phyloP scores from a whole-genome alignment of 495 filamentous ascomycete genomes.

The Lasiosphaeria hispida region DNA sequence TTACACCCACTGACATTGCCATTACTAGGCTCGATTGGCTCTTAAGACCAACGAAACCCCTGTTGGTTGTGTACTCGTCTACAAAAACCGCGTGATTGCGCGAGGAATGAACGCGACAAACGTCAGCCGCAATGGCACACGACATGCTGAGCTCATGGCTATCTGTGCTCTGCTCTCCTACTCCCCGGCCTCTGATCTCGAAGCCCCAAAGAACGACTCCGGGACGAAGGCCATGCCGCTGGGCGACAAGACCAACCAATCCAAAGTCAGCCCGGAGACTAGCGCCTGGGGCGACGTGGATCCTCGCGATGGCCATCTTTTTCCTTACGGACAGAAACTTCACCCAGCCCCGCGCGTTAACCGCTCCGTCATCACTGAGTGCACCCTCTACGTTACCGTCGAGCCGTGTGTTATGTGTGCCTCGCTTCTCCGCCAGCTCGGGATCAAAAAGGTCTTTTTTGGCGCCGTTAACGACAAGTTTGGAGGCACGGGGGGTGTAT shows the following conservation, averaged over 20 bases:
- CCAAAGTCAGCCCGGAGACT: conserved; percentile 7
- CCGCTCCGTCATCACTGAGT: conserved; percentile 61
- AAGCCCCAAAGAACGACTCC: conserved; percentile 9
- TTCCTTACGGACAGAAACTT: conserved; percentile 50
- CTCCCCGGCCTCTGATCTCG: conserved; percentile 15
- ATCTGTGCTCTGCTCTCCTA: conserved; percentile 56
- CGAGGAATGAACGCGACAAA: conserved; percentile 96
- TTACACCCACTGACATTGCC: not conserved
- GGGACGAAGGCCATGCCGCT: conserved; percentile 12
- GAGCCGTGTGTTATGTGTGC: conserved; percentile 99
- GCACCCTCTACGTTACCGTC: conserved; percentile 90
- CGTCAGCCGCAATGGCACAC: conserved; percentile 77
- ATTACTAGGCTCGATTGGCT: conserved; percentile 69
- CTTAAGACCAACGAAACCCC: conserved; percentile 85
- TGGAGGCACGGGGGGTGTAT: conserved; percentile 89
- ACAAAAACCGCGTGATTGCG: conserved; percentile 70
- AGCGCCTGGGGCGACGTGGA: conserved; percentile 45
- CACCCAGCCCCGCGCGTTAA: conserved; percentile 42
- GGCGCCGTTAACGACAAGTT: conserved; percentile 96
- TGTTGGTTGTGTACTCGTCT: conserved; percentile 91
- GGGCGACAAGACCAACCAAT: conserved; percentile 22
- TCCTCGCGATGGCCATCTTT: conserved; percentile 43
- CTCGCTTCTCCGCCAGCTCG: conserved; percentile 80
- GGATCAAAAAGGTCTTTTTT: conserved; percentile 81
- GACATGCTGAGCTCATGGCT: conserved; percentile 92